Conservation (phyloP, 495 filamentous ascomycete species). For the Neurospora sp. region DNA sequence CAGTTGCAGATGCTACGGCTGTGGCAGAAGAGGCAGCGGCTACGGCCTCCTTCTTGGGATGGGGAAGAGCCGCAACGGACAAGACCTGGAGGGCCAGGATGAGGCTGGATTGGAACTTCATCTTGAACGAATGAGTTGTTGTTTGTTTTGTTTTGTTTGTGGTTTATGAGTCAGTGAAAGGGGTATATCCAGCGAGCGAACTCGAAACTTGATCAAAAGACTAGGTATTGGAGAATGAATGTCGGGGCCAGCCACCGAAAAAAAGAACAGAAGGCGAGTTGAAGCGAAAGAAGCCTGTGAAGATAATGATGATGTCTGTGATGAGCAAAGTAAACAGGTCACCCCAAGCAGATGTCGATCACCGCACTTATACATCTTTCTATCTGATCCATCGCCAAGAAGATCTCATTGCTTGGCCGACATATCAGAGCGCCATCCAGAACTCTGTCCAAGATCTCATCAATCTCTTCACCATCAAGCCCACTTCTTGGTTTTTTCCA, state of each 20-base stretch:
- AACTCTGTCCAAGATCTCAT: background rate
- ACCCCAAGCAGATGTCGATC: background rate
- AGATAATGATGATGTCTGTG: background rate
- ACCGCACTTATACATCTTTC: background rate
- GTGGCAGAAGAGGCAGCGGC: background rate
- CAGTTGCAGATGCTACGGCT: background rate
- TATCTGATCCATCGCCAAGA: background rate
- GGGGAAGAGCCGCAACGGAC: conserved; percentile 15
- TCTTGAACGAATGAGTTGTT: conserved; percentile 1
- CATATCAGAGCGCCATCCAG: background rate
- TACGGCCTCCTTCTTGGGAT: background rate
- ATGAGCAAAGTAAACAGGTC: background rate
- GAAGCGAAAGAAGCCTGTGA: background rate
- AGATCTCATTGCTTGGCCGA: background rate
- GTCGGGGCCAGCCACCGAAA: background rate
- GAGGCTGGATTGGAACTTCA: conserved; percentile 17
- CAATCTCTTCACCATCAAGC: background rate
- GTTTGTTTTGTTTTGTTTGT: background rate
- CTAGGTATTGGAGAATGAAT: background rate
- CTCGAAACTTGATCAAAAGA: background rate
- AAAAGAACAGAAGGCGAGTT: background rate
- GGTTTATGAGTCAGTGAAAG: background rate
- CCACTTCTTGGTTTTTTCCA: background rate
- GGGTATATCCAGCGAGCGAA: background rate
- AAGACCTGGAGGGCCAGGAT: conserved; percentile 17